phyloP scores from a whole-genome alignment of 345 rosid species.

The Hibiscus trionum region DNA sequence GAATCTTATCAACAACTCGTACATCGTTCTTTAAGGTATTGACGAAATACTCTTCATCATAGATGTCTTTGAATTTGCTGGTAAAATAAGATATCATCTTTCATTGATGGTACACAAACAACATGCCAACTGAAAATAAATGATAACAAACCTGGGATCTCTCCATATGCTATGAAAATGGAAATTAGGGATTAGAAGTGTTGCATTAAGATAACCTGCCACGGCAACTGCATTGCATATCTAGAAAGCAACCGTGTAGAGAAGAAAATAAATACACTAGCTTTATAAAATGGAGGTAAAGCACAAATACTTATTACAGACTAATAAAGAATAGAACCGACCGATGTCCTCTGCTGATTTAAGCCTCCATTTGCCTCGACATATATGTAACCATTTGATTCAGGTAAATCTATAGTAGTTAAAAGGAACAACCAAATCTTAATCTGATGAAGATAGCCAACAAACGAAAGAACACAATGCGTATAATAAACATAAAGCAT shows the following conservation, averaged over 20 bases:
- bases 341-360: conserved; percentile 99
- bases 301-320: conserved; percentile 1
- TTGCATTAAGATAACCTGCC: conserved; percentile 98
- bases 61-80: conserved; percentile 88
- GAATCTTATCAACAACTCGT: conserved; percentile 73
- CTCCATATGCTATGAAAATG: conserved; percentile 98
- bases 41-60: conserved; percentile 79
- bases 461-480: not conserved
- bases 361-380: conserved; percentile 98
- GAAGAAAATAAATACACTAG: conserved; percentile 16
- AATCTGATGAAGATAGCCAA: conserved; percentile 11
- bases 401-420: conserved; percentile 57
- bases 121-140: not conserved
- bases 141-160: conserved; percentile 82
- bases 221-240: conserved; percentile 99
- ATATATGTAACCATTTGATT: conserved; percentile 88
- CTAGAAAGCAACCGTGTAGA: conserved; percentile 40
- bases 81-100: conserved; percentile 13
- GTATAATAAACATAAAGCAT: not conserved
- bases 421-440: conserved; percentile 7
- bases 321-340: conserved; percentile 38
- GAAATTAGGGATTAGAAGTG: conserved; percentile 85
- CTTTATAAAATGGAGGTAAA: conserved; percentile 7
- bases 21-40: conserved; percentile 69
- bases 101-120: not conserved